Evolutionary conservation across 1,139 yeast genomes (phyloP).

Genomic region (Taiozyma sp.): DNA sequence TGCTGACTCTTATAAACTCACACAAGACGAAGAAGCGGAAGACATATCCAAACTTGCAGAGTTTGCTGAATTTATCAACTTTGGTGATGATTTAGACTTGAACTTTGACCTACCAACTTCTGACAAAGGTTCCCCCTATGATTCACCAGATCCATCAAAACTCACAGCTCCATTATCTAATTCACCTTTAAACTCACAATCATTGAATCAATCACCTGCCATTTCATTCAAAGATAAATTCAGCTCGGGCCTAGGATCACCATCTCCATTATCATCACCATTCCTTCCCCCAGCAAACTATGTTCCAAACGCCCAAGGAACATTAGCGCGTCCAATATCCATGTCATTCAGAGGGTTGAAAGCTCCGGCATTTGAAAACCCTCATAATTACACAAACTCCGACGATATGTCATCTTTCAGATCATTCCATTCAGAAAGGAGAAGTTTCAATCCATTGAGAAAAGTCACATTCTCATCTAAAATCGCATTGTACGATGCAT

Average conservation of each 20-base stretch:
- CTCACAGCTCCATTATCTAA: slow-evolving; percentile 4
- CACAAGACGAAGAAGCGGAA: slow-evolving; percentile 23
- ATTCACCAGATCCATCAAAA: not conserved
- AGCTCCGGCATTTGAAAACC: slow-evolving; percentile 46
- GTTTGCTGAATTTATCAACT: slow-evolving; percentile 60
- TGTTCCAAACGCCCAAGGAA: slow-evolving; percentile 7
- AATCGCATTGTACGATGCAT: slow-evolving; percentile 82
- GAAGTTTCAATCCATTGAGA: slow-evolving; percentile 1
- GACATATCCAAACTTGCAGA: slow-evolving; percentile 42
- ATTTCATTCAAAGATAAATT: not conserved
- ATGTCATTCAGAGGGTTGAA: slow-evolving; percentile 63
- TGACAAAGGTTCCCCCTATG: not conserved
- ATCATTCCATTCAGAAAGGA: slow-evolving; percentile 7
- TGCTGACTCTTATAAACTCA: slow-evolving; percentile 4
- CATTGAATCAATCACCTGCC: slow-evolving; percentile 1
- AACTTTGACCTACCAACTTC: slow-evolving; percentile 15
- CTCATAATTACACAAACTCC: slow-evolving; percentile 4
- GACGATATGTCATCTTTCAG: slow-evolving; percentile 9
- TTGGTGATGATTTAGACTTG: slow-evolving; percentile 39
- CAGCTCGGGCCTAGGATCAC: slow-evolving; percentile 1
- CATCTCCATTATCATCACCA: slow-evolving; percentile 19
- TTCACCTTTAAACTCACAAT: slow-evolving; percentile 9
- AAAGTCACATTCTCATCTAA: slow-evolving; percentile 76
- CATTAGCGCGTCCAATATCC: slow-evolving; percentile 46
- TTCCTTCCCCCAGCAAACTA: slow-evolving; percentile 16